phyloP scores from a whole-genome alignment of 1,284 basidiomycete species.

The Trametes pubescens region DNA sequence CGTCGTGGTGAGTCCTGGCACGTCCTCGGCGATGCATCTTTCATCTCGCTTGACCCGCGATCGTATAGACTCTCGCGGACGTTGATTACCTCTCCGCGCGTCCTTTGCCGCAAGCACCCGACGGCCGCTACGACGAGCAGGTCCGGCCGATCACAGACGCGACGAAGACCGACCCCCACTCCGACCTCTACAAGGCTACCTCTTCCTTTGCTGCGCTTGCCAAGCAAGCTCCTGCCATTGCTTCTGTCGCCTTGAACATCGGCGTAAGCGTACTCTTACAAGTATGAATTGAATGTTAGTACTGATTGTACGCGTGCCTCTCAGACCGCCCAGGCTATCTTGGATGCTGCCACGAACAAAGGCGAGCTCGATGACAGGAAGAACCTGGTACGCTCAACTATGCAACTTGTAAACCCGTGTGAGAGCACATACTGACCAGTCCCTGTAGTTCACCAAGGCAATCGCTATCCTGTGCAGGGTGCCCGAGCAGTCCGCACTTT shows the following conservation, averaged over 20 bases:
- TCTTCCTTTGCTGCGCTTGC: conserved; percentile 24
- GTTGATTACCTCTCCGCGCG: conserved; percentile 32
- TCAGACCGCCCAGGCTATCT: conserved; percentile 48
- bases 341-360: conserved; percentile 57
- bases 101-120: conserved; percentile 34
- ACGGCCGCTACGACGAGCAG: conserved; percentile 39
- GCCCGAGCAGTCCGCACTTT: conserved; percentile 55
- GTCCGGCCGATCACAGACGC: conserved; percentile 34
- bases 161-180: conserved; percentile 25
- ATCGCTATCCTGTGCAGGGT: conserved; percentile 69
- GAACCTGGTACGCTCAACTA: conserved; percentile 47
- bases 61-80: conserved; percentile 33
- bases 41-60: conserved; percentile 12
- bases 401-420: background rate
- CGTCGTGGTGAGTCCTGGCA: conserved; percentile 21
- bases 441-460: conserved; percentile 68
- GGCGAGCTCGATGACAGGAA: conserved; percentile 69
- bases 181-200: conserved; percentile 30
- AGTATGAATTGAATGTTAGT: background rate
- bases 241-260: conserved; percentile 27
- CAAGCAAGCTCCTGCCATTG: conserved; percentile 26
- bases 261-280: conserved; percentile 4
- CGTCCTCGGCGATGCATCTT: background rate
- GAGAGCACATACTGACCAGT: background rate
- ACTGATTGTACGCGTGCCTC: background rate